phyloP scores from a whole-genome alignment of 2,329 filamentous ascomycete species.

The Shiraia bambusicola region DNA sequence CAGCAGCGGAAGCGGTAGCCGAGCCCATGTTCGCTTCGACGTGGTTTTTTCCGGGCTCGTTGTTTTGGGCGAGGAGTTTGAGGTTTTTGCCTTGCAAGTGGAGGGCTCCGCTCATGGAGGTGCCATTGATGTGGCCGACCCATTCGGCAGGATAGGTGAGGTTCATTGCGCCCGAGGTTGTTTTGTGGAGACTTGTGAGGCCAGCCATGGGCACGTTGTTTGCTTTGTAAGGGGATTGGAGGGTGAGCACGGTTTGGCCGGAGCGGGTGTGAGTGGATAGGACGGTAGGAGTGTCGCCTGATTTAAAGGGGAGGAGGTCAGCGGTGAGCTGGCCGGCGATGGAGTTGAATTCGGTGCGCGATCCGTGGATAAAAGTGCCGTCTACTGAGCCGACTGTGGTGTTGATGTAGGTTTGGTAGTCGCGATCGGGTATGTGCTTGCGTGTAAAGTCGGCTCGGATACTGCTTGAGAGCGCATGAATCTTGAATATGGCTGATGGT shows the following conservation, averaged over 20 bases:
- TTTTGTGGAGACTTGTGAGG: conserved; percentile 41
- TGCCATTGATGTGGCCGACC: conserved; percentile 44
- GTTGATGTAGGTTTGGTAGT: conserved; percentile 45
- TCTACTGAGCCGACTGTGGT: conserved; percentile 42
- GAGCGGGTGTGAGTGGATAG: conserved; percentile 40
- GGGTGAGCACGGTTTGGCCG: conserved; percentile 36
- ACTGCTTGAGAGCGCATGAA: conserved; percentile 40
- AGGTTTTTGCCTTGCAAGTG: conserved; percentile 44
- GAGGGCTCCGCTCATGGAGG: conserved; percentile 41
- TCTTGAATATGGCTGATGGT: conserved; percentile 41
- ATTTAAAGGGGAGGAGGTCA: conserved; percentile 41
- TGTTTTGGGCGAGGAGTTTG: conserved; percentile 32
- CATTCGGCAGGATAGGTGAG: conserved; percentile 47
- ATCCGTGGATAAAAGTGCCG: conserved; percentile 51
- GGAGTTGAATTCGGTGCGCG: conserved; percentile 39
- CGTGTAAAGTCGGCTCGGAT: conserved; percentile 41
- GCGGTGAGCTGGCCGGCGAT: conserved; percentile 43
- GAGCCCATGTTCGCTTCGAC: conserved; percentile 45
- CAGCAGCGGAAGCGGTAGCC: too few species aligned
- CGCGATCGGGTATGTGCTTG: conserved; percentile 43
- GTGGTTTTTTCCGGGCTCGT: conserved; percentile 32
- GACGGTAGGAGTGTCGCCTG: conserved; percentile 26
- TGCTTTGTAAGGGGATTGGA: conserved; percentile 38
- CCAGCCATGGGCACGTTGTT: conserved; percentile 27
- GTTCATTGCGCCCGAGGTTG: conserved; percentile 37